Evolutionary conservation across 2,329 filamentous ascomycete genomes (phyloP).

Genomic region (Kalmusia sp.): DNA sequence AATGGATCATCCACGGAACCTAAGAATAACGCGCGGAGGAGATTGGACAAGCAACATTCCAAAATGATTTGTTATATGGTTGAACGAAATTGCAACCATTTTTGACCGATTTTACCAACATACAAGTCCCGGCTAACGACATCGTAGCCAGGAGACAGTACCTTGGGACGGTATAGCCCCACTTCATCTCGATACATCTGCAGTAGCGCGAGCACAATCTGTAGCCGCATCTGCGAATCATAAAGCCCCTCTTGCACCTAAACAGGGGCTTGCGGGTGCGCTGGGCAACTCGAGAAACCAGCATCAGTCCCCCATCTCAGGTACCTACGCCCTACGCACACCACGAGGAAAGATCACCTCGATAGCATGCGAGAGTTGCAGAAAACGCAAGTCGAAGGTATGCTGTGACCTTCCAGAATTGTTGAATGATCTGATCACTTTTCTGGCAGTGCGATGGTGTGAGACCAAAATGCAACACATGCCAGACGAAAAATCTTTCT

Average conservation of each 20-base stretch:
- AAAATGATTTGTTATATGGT: too few species aligned
- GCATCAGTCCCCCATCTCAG: conserved; percentile 44
- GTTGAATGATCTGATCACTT: conserved; percentile 18
- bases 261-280: conserved; percentile 42
- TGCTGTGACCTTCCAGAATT: not conserved
- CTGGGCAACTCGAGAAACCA: conserved; percentile 39
- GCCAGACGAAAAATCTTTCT: conserved; percentile 45
- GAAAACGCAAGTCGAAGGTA: conserved; percentile 49
- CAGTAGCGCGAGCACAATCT: conserved; percentile 37
- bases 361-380: conserved; percentile 48
- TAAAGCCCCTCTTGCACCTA: conserved; percentile 47
- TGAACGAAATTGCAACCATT: not conserved
- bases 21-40: too few species aligned
- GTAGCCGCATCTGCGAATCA: conserved; percentile 31
- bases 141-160: conserved; percentile 32
- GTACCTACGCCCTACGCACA: conserved; percentile 45
- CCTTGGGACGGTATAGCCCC: conserved; percentile 37
- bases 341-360: conserved; percentile 49
- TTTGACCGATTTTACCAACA: too few species aligned
- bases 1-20: too few species aligned
- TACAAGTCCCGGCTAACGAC: conserved; percentile 35
- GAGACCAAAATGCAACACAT: conserved; percentile 48
- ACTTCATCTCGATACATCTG: conserved; percentile 40
- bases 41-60: too few species aligned
- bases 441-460: conserved; percentile 45